Percentiles rank a stretch among this genome's conserved stretches.
Evolutionary conservation across 2,329 filamentous ascomycete genomes (phyloP).

Genomic region (Botrytis byssoidea): DNA sequence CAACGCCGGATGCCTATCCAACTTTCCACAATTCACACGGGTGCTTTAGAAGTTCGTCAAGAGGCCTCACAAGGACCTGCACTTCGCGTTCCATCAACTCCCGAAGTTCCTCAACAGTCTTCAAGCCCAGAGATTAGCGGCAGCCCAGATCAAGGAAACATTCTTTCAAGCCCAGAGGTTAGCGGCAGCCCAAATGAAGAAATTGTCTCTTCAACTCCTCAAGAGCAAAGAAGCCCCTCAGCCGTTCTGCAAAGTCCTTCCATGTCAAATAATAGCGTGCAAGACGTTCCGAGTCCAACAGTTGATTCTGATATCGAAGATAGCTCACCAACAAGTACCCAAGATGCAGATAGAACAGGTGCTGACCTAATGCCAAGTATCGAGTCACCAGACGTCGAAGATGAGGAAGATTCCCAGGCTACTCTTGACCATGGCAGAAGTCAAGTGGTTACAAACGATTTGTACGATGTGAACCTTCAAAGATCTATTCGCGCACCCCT

Average conservation of each 20-base stretch:
- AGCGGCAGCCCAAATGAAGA: neutral
- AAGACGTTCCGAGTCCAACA: neutral
- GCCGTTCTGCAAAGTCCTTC: neutral
- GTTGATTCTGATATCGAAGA: neutral
- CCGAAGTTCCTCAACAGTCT: neutral
- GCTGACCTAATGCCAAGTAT: neutral
- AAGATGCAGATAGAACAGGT: neutral
- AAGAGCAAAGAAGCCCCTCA: neutral
- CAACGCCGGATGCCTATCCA: neutral
- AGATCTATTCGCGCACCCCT: neutral
- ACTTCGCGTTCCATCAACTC: neutral
- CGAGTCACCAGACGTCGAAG: neutral
- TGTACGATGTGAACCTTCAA: neutral
- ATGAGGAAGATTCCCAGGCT: neutral
- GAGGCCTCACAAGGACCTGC: neutral
- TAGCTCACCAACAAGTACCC: neutral
- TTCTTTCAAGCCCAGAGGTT: neutral
- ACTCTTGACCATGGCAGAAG: neutral
- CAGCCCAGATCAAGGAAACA: neutral
- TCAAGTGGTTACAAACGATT: neutral
- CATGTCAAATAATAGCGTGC: neutral
- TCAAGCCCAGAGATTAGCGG: neutral
- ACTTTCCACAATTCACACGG: neutral
- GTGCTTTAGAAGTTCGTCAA: neutral
- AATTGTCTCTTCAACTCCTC: neutral